phyloP scores from a whole-genome alignment of 2,329 filamentous ascomycete genomes.

The Cladosporium sp. region DNA sequence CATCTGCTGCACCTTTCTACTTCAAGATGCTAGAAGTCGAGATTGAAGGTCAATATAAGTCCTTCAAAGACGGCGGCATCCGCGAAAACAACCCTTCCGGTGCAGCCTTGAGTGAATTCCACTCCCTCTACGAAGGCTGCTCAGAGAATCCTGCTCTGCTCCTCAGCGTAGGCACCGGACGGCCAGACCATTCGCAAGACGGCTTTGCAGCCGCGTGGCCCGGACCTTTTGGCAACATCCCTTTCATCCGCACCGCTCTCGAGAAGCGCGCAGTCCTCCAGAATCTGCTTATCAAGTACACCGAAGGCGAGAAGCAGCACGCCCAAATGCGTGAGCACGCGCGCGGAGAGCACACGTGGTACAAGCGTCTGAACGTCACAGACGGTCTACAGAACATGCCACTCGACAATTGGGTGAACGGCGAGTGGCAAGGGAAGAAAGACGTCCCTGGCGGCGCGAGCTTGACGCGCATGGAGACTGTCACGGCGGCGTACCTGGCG shows the following conservation, averaged over 20 bases:
- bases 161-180: slow-evolving; percentile 51
- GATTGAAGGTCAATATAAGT: slow-evolving; percentile 42
- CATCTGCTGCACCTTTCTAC: slow-evolving; percentile 56
- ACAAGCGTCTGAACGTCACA: slow-evolving; percentile 53
- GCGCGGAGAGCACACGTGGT: slow-evolving; percentile 53
- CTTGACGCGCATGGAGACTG: slow-evolving; percentile 49
- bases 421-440: slow-evolving; percentile 42
- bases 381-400: slow-evolving; percentile 49
- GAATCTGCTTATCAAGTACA: slow-evolving; percentile 55
- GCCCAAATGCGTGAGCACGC: slow-evolving; percentile 50
- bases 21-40: slow-evolving; percentile 53
- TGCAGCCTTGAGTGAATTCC: slow-evolving; percentile 51
- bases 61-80: slow-evolving; percentile 55
- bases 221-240: slow-evolving; percentile 46
- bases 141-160: slow-evolving; percentile 46
- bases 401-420: slow-evolving; percentile 51
- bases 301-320: slow-evolving; percentile 53
- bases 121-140: slow-evolving; percentile 48
- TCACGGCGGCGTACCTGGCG: slow-evolving; percentile 44
- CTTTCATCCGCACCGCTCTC: slow-evolving; percentile 47
- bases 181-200: slow-evolving; percentile 47
- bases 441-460: slow-evolving; percentile 35
- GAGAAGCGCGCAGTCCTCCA: slow-evolving; percentile 54
- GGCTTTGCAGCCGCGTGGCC: slow-evolving; percentile 52
- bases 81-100: slow-evolving; percentile 54